A percentile compares a stretch with the other conserved stretches of the same genome.
These are phyloP conservation scores for Phalaenopsis hybrid DNA, from an alignment of 116 monocot genomes.

Conservation along the genomic window DNA sequence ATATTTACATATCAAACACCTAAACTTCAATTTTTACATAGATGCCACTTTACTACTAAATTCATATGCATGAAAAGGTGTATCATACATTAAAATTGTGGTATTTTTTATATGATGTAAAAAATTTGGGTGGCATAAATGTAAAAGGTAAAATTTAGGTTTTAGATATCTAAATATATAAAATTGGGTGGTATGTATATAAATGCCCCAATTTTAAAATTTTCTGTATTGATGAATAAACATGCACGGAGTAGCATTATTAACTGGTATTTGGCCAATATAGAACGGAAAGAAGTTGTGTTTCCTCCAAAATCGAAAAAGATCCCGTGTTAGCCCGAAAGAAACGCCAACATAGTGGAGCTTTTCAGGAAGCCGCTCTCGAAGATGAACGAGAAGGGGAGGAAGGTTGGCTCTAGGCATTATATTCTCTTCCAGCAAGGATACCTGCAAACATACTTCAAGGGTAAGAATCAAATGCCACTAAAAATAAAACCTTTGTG, in stretches of 20 bases:
- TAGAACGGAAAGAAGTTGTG: slow-evolving; percentile 83
- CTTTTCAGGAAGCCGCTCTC: slow-evolving; percentile 73
- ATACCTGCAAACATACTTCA: slow-evolving; percentile 41
- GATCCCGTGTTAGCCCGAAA: slow-evolving; percentile 79
- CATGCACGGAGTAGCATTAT: slow-evolving; percentile 10
- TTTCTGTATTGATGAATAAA: neutral
- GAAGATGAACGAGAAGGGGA: slow-evolving; percentile 87
- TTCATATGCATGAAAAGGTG: too few relatives aligned
- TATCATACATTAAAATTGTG: too few relatives aligned
- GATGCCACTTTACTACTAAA: too few relatives aligned
- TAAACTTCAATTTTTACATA: too few relatives aligned
- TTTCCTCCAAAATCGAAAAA: slow-evolving; percentile 90
- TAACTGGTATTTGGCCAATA: slow-evolving; percentile 85
- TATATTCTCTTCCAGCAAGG: slow-evolving; percentile 86
- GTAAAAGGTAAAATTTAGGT: too few relatives aligned
- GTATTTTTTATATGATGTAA: too few relatives aligned
- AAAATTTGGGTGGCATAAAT: too few relatives aligned
- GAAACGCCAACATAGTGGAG: slow-evolving; percentile 90
- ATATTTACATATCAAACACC: too few relatives aligned
- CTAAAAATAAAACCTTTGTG: too few relatives aligned
- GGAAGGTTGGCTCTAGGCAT: slow-evolving; percentile 75
- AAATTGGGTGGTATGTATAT: too few relatives aligned
- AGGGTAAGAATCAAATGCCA: neutral
- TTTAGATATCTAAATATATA: too few relatives aligned
- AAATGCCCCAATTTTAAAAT: neutral